These are phyloP conservation scores for Fonsecaea nubica DNA, from an alignment of 2,329 filamentous ascomycete species.

Conservation along the genomic window DNA sequence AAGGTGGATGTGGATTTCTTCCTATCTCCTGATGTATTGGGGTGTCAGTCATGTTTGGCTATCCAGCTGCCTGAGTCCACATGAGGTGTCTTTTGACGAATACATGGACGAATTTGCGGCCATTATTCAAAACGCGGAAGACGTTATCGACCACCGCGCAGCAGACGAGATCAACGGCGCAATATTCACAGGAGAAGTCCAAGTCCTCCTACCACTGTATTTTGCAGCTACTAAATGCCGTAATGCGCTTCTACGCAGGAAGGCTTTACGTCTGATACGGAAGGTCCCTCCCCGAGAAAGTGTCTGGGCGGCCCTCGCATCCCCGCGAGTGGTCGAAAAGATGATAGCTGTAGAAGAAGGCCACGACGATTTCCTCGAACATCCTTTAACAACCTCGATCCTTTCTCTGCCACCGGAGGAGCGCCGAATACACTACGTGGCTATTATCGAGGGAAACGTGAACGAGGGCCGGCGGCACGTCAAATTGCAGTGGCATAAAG, in stretches of 20 bases:
- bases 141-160: conserved; percentile 13
- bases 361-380: background rate
- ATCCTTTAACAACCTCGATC: background rate
- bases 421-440: conserved; percentile 21
- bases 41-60: conserved; percentile 31
- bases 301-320: conserved; percentile 29
- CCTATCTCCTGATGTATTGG: conserved; percentile 34
- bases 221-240: conserved; percentile 47
- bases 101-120: conserved; percentile 23
- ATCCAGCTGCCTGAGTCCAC: conserved; percentile 14
- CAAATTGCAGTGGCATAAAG: conserved; percentile 24
- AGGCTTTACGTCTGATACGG: conserved; percentile 36
- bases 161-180: background rate
- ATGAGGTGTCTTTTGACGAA: conserved; percentile 28
- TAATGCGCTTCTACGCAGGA: conserved; percentile 41
- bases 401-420: conserved; percentile 20
- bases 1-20: conserved; percentile 16
- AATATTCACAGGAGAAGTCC: conserved; percentile 42
- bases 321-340: conserved; percentile 24
- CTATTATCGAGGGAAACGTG: conserved; percentile 15
- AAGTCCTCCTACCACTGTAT: conserved; percentile 45
- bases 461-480: conserved; percentile 15
- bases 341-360: conserved; percentile 29
- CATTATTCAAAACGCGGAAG: conserved; percentile 26
- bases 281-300: conserved; percentile 28